Conservation (phyloP, 164 flowering plant species). For the Magnolia changhungtana region DNA sequence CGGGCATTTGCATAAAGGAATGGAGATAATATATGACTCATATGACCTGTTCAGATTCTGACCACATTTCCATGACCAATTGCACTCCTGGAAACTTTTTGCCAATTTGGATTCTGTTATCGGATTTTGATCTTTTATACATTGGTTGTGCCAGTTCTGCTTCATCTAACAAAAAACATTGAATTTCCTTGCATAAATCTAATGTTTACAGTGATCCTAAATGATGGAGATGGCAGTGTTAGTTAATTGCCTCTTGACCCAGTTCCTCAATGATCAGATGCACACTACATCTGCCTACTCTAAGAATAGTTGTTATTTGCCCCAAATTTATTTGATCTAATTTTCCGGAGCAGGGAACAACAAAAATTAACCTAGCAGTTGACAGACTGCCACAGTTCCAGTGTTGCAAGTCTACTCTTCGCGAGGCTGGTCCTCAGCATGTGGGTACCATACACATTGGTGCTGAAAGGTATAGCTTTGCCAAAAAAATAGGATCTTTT, state of each 20-base stretch:
- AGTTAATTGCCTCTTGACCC: conserved; percentile 4
- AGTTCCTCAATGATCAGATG: not conserved
- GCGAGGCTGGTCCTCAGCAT: conserved; percentile 81
- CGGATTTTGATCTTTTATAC: not conserved
- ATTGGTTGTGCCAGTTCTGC: not conserved
- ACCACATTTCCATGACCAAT: too few species aligned
- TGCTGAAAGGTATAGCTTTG: conserved; percentile 61
- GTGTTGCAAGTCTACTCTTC: conserved; percentile 54
- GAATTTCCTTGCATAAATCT: not conserved
- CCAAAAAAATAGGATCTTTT: not conserved
- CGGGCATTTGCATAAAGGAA: too few species aligned
- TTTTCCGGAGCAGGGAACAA: conserved; percentile 63
- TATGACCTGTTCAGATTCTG: too few species aligned
- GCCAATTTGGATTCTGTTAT: not conserved
- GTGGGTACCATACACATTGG: conserved; percentile 95
- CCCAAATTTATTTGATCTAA: conserved; percentile 1
- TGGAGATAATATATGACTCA: too few species aligned
- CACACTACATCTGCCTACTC: not conserved
- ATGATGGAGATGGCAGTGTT: conserved; percentile 1
- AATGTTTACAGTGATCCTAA: not conserved
- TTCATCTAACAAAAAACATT: not conserved
- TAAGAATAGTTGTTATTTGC: not conserved
- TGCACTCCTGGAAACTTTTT: not conserved
- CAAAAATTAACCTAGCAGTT: conserved; percentile 88
- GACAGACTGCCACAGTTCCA: conserved; percentile 71